Evolutionary conservation across 352 stramenopile species (phyloP).

Genomic region (Globisporangium yorkense): DNA sequence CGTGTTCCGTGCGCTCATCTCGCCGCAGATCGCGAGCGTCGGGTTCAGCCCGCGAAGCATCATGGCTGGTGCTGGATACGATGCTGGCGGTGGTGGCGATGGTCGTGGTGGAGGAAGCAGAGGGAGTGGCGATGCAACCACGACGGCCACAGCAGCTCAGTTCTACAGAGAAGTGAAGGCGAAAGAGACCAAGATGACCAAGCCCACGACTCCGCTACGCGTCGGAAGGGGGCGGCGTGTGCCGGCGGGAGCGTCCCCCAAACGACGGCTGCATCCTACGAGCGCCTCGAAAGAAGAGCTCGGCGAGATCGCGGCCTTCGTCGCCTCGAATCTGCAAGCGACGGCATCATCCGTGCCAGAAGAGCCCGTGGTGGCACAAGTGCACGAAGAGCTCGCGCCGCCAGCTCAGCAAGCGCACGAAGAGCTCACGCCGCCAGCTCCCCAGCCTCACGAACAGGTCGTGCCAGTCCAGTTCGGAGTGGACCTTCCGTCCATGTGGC

Average conservation of each 20-base stretch:
- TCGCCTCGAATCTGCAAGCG: not conserved
- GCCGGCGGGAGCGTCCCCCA: not conserved
- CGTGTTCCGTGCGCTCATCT: slow-evolving; percentile 37
- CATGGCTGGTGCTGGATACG: slow-evolving; percentile 5
- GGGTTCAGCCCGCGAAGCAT: slow-evolving; percentile 34
- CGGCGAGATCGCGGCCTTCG: slow-evolving; percentile 1
- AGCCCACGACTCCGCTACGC: not conserved
- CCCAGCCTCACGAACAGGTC: not conserved
- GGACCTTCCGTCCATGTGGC: slow-evolving; percentile 30
- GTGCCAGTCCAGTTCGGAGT: slow-evolving; percentile 1
- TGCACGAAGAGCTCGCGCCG: too few species aligned
- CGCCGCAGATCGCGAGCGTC: slow-evolving; percentile 34
- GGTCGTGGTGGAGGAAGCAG: not conserved
- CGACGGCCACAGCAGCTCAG: not conserved
- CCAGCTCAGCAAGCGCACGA: too few species aligned
- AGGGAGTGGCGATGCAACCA: not conserved
- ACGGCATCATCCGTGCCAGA: not conserved
- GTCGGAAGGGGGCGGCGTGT: slow-evolving; percentile 1
- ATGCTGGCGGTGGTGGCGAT: not conserved
- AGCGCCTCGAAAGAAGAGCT: slow-evolving; percentile 17
- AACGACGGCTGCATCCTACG: slow-evolving; percentile 14
- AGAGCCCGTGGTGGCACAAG: too few species aligned
- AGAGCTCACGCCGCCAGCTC: too few species aligned
- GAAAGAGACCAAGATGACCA: slow-evolving; percentile 8
- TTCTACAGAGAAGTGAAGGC: slow-evolving; percentile 12